Percentiles rank a stretch among this genome's conserved stretches.
These are phyloP conservation scores for Pseudogymnoascus sp. DNA, from an alignment of 2,329 filamentous ascomycete species.

Conservation along the genomic window DNA sequence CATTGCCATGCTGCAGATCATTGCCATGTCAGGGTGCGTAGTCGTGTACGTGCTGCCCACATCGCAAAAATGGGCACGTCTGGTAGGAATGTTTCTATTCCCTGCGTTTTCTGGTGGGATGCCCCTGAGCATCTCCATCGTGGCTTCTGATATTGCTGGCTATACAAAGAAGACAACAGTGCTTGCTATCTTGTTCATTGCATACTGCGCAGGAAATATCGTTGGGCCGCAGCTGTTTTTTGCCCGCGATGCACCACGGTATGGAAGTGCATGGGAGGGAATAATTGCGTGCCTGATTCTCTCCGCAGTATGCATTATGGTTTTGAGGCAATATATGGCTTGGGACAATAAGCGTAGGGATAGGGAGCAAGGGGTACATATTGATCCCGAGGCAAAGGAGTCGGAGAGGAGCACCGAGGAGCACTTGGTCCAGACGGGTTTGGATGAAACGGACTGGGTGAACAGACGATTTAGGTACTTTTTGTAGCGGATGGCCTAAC, in stretches of 20 bases:
- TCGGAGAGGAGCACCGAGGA: slow-evolving; percentile 15
- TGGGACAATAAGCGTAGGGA: slow-evolving; percentile 21
- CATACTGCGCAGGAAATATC: slow-evolving; percentile 53
- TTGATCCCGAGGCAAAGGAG: slow-evolving; percentile 15
- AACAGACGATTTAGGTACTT: slow-evolving; percentile 18
- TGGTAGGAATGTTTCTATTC: slow-evolving; percentile 32
- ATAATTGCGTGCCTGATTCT: too few relatives aligned
- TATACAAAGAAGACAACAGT: slow-evolving; percentile 56
- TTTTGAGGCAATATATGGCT: slow-evolving; percentile 16
- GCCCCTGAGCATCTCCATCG: slow-evolving; percentile 33
- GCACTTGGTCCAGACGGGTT: slow-evolving; percentile 12
- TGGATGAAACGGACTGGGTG: slow-evolving; percentile 20
- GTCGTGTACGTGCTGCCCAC: too few relatives aligned
- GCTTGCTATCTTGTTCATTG: slow-evolving; percentile 55
- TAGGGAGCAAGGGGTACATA: slow-evolving; percentile 13
- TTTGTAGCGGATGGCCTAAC: too few relatives aligned
- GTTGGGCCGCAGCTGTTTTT: slow-evolving; percentile 55
- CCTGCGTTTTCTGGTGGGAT: not conserved
- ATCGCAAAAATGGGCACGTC: too few relatives aligned
- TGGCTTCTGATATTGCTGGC: slow-evolving; percentile 55
- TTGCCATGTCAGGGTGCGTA: too few relatives aligned
- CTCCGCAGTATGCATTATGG: not conserved
- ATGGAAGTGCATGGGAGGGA: too few relatives aligned
- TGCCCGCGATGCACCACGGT: slow-evolving; percentile 44
- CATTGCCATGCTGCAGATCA: too few relatives aligned